phyloP scores from a whole-genome alignment of 139 green algal species.

The Chlorella vulgaris region DNA sequence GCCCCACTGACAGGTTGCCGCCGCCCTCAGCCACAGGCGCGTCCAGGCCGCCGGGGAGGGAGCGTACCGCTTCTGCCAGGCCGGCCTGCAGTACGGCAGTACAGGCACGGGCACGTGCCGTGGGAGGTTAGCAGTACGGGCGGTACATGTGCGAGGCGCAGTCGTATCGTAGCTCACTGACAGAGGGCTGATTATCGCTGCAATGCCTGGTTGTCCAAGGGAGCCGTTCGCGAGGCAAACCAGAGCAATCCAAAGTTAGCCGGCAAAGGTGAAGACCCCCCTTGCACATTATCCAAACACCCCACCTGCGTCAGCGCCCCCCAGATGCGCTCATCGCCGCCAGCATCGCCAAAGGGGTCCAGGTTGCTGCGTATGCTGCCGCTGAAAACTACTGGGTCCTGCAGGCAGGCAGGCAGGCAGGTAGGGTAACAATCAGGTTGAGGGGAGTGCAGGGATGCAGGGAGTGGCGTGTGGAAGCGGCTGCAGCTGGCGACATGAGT shows the following conservation, averaged over 20 bases:
- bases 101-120: too few species aligned
- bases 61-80: slow-evolving; percentile 35
- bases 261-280: too few species aligned
- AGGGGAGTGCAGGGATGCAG: too few species aligned
- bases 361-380: slow-evolving; percentile 92
- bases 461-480: too few species aligned
- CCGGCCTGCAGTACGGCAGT: slow-evolving; percentile 20
- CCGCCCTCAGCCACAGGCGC: slow-evolving; percentile 81
- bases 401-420: slow-evolving; percentile 33
- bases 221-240: too few species aligned
- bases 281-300: not conserved
- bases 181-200: too few species aligned
- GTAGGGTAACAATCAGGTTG: not conserved
- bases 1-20: slow-evolving; percentile 85
- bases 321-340: slow-evolving; percentile 47
- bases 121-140: not conserved
- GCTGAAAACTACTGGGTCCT: slow-evolving; percentile 95
- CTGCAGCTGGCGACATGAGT: too few species aligned
- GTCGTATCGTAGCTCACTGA: too few species aligned
- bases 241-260: too few species aligned
- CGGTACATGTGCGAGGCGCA: too few species aligned
- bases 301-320: slow-evolving; percentile 34
- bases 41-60: slow-evolving; percentile 47
- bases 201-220: too few species aligned
- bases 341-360: slow-evolving; percentile 84